These are phyloP conservation scores for Taphrina wiesneri DNA, from an alignment of 1,139 yeast genomes.

Conservation along the genomic window DNA sequence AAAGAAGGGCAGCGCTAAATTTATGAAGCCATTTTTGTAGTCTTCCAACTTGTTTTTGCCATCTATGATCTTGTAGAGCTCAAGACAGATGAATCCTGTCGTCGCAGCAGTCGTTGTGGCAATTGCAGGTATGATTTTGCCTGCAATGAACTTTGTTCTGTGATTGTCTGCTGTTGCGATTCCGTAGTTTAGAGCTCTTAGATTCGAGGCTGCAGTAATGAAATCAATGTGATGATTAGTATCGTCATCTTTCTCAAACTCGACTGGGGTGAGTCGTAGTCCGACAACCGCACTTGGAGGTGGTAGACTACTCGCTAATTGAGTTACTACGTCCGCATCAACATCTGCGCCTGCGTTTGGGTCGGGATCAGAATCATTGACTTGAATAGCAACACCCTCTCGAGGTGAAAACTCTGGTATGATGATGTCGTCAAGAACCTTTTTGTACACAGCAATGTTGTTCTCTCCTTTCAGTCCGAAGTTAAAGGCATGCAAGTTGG, in stretches of 20 bases:
- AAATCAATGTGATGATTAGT: conserved; percentile 94
- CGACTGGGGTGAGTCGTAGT: conserved; percentile 79
- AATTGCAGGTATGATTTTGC: conserved; percentile 75
- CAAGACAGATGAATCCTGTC: conserved; percentile 90
- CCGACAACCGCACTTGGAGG: conserved; percentile 88
- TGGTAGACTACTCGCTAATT: conserved; percentile 76
- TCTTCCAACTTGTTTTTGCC: conserved; percentile 68
- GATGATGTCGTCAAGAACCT: conserved; percentile 56
- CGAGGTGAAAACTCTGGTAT: conserved; percentile 73
- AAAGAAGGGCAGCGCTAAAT: conserved; percentile 91
- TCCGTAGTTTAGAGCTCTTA: conserved; percentile 88
- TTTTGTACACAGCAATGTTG: conserved; percentile 50
- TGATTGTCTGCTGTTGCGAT: conserved; percentile 70
- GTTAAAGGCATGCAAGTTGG: conserved; percentile 84
- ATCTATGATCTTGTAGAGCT: conserved; percentile 86
- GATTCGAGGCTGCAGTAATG: conserved; percentile 93
- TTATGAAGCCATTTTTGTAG: conserved; percentile 90
- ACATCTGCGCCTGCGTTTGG: conserved; percentile 62
- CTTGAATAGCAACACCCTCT: conserved; percentile 77
- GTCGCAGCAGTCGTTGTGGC: conserved; percentile 98
- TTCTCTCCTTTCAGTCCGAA: conserved; percentile 68
- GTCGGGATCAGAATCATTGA: conserved; percentile 84
- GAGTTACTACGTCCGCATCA: conserved; percentile 53
- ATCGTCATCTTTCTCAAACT: conserved; percentile 97
- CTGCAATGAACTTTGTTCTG: conserved; percentile 69